A percentile compares a stretch with the other conserved stretches of the same genome.
Evolutionary conservation across 345 rosid species (phyloP).

Genomic region (Gossypium arboreum): DNA sequence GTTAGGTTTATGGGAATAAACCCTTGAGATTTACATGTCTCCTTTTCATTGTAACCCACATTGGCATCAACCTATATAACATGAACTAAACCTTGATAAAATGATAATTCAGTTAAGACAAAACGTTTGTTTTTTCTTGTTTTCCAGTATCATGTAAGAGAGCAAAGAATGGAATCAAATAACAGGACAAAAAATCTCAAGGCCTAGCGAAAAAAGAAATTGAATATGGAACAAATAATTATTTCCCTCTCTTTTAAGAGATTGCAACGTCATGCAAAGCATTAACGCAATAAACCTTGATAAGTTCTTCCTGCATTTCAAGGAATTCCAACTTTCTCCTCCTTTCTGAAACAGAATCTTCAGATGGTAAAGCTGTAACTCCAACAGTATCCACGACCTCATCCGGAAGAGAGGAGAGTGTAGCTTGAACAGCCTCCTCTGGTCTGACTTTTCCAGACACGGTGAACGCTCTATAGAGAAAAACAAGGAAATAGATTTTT

Average conservation of each 20-base stretch:
- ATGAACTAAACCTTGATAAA: not conserved
- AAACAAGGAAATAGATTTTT: conserved; percentile 1
- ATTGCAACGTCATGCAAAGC: conserved; percentile 9
- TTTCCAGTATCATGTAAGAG: not conserved
- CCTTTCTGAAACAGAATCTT: conserved; percentile 87
- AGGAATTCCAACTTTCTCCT: conserved; percentile 91
- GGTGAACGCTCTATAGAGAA: conserved; percentile 65
- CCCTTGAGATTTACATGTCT: conserved; percentile 2
- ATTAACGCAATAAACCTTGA: conserved; percentile 50
- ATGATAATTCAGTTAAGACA: not conserved
- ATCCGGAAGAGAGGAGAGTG: conserved; percentile 92
- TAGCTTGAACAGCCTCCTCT: conserved; percentile 98
- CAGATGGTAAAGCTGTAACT: conserved; percentile 83
- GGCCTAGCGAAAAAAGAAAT: not conserved
- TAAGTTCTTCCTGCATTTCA: conserved; percentile 96
- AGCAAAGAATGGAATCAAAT: not conserved
- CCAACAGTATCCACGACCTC: conserved; percentile 95
- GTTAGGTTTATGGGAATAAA: not conserved
- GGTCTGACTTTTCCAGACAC: conserved; percentile 91
- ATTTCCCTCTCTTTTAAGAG: conserved; percentile 1
- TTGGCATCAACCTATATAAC: not conserved
- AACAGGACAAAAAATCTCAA: not conserved
- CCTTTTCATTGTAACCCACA: not conserved
- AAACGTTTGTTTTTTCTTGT: not conserved
- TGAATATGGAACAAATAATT: not conserved